Evolutionary conservation across 2,329 filamentous ascomycete genomes (phyloP).

Genomic region (Fusarium torulosum): DNA sequence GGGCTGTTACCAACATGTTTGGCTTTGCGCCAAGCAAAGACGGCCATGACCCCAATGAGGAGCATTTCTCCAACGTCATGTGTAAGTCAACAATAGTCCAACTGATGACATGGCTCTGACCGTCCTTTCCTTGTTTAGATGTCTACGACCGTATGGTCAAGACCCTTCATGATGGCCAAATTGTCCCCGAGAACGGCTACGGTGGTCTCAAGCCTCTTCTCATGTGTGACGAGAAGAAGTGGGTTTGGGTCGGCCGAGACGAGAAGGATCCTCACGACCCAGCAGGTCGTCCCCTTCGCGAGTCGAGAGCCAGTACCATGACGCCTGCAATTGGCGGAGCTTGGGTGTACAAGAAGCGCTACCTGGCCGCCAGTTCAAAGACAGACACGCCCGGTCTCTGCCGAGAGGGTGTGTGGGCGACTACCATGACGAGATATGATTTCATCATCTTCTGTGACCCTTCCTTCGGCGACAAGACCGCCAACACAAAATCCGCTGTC

Average conservation of each 20-base stretch:
- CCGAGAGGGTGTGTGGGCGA: background rate
- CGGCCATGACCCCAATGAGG: conserved; percentile 1
- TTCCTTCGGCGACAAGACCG: background rate
- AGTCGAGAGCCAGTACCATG: background rate
- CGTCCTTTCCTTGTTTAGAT: background rate
- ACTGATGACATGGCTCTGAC: rapidly evolving
- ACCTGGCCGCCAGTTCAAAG: background rate
- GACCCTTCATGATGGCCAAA: background rate
- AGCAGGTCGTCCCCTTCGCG: background rate
- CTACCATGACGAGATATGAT: background rate
- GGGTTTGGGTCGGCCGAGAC: conserved; percentile 3
- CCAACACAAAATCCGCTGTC: background rate
- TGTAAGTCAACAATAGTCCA: background rate
- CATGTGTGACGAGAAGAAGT: conserved; percentile 7
- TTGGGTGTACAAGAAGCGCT: conserved; percentile 5
- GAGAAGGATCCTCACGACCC: conserved; percentile 4
- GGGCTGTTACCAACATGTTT: background rate
- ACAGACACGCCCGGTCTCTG: background rate
- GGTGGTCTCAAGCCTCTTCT: conserved; percentile 3
- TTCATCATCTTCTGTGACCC: conserved; percentile 2
- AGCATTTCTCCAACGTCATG: conserved; percentile 4
- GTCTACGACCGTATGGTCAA: conserved; percentile 10
- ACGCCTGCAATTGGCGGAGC: background rate
- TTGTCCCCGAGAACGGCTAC: conserved; percentile 8
- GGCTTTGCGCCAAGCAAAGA: conserved; percentile 7